Base-by-base conservation (phyloP, 495 filamentous ascomycete species). In the Penicillium silybi region DNA sequence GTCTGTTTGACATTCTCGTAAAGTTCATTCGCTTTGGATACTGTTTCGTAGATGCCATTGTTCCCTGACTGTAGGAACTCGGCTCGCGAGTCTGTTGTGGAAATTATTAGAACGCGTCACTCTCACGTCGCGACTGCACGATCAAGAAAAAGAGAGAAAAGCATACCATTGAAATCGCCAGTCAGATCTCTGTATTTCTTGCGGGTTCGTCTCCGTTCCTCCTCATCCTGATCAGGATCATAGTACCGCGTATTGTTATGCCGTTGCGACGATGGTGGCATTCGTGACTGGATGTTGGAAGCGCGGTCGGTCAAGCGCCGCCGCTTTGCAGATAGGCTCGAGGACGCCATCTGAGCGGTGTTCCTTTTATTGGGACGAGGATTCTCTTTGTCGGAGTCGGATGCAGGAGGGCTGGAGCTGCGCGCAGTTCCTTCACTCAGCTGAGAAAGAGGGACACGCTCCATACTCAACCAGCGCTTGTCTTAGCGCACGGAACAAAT, bases 161-260 rank as follows among this genome's bases (percentile, higher is more conserved):
- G 54, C 59, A 37, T 71, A 87, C 85, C 84, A 52, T 84, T 71
- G 37, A 96, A 68, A 9, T 86, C 77, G 17, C 80, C 74, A 3
- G 81, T 70, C 25, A 95, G 73, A 47, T 87, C 82, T 54, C 93
- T 79, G 18, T 88, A 74, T 0, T 72, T 80, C 47, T 81, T 83
- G 23, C 90, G 83, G 19, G 96, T 64, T 34, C 76, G 63, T 39
- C 92, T 76, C 23, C 92, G 80, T 65, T 92, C 82, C n/a, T 85
- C 83, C 34, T 85, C 78, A 53, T 89, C 80, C 62, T 99, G 93
- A 58, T 96, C 85, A 0, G 93, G 93, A 54, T 99, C 90, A 62
- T 95, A 99, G 53, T 75, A 85, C 48, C 77, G 64, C 5, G 65
- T 79, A 32, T 55, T 48, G 27, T 59, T 46, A 35, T 50, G 44